These are phyloP conservation scores for Citropsis articulata DNA, from an alignment of 345 rosid genomes.

Conservation along the genomic window DNA sequence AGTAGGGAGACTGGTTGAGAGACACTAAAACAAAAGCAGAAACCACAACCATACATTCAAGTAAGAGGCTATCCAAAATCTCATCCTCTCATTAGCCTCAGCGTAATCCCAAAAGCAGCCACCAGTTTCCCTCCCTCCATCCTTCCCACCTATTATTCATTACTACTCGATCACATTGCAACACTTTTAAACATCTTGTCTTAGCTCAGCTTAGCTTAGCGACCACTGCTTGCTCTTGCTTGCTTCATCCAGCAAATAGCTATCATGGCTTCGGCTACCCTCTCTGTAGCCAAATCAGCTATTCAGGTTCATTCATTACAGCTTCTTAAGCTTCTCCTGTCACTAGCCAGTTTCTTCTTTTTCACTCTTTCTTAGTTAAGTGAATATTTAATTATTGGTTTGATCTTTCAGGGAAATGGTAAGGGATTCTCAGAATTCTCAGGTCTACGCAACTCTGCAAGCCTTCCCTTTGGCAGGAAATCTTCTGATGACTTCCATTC, in stretches of 20 bases:
- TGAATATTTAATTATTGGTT: not conserved
- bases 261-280: slow-evolving; percentile 86
- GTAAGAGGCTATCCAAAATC: slow-evolving; percentile 84
- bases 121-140: slow-evolving; percentile 17
- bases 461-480: slow-evolving; percentile 61
- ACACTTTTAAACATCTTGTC: not conserved
- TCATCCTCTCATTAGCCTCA: slow-evolving; percentile 48
- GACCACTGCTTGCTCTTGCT: not conserved
- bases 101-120: slow-evolving; percentile 21
- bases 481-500: slow-evolving; percentile 70
- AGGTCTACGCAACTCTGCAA: slow-evolving; percentile 61
- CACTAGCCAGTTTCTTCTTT: not conserved
- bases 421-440: slow-evolving; percentile 81
- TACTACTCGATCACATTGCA: not conserved
- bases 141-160: no score
- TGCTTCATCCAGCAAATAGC: not conserved
- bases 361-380: not conserved
- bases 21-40: slow-evolving; percentile 22
- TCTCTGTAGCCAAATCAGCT: slow-evolving; percentile 82
- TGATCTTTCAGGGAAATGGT: slow-evolving; percentile 33
- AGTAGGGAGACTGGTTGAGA: slow-evolving; percentile 4
- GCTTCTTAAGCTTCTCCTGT: not conserved
- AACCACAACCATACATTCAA: slow-evolving; percentile 48
- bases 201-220: not conserved
- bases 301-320: slow-evolving; percentile 58